A percentile compares a stretch with the other conserved stretches of the same genome.
These are phyloP conservation scores for Candida boidinii DNA, from an alignment of 805 yeast genomes.

Conservation along the genomic window DNA sequence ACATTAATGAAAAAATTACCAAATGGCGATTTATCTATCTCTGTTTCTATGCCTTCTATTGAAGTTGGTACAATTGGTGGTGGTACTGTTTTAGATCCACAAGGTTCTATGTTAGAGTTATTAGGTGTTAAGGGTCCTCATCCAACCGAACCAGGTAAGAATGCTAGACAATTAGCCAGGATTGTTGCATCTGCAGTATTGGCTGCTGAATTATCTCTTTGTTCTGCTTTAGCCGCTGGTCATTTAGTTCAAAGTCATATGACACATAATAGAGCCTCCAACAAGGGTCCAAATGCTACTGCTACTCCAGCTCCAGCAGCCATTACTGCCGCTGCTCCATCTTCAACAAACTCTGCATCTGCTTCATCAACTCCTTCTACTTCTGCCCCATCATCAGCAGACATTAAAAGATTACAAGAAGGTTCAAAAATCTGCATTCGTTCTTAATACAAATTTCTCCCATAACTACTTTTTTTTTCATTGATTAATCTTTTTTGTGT, in stretches of 20 bases:
- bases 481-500: too few species aligned
- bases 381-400: conserved; percentile 11
- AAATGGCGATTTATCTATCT: conserved; percentile 75
- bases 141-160: conserved; percentile 86
- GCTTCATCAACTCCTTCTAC: neutral
- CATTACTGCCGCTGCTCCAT: conserved; percentile 16
- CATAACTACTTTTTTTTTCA: too few species aligned
- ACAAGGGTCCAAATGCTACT: conserved; percentile 6
- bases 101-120: conserved; percentile 89
- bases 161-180: conserved; percentile 88
- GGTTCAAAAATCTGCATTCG: conserved; percentile 73
- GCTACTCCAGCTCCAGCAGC: conserved; percentile 17
- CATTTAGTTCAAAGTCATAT: conserved; percentile 96
- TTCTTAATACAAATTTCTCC: too few species aligned
- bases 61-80: conserved; percentile 99
- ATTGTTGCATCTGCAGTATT: conserved; percentile 91
- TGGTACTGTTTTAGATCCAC: conserved; percentile 96
- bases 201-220: conserved; percentile 91
- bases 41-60: conserved; percentile 98
- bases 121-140: conserved; percentile 96
- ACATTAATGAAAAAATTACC: conserved; percentile 78
- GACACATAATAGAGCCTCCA: conserved; percentile 72
- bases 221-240: conserved; percentile 97
- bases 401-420: conserved; percentile 46
- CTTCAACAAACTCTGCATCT: conserved; percentile 13